These are phyloP conservation scores for Microascus cirrosus DNA, from an alignment of 2,329 filamentous ascomycete genomes.

Conservation along the genomic window DNA sequence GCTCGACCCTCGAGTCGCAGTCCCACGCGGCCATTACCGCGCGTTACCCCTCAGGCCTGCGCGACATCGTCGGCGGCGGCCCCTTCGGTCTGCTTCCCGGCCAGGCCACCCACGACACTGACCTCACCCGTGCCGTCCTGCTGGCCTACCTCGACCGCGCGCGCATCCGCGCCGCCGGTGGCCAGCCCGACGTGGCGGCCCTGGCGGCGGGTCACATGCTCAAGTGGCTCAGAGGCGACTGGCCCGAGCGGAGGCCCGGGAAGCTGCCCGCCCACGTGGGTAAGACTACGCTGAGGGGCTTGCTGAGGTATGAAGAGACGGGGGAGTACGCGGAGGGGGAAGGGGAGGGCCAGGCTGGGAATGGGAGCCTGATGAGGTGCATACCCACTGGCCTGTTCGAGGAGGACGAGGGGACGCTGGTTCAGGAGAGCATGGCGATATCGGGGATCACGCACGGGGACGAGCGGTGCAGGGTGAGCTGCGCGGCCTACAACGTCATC, in stretches of 20 bases:
- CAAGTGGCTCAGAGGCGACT: conserved; percentile 27
- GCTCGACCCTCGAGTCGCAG: conserved; percentile 31
- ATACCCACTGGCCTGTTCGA: conserved; percentile 31
- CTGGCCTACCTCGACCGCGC: conserved; percentile 24
- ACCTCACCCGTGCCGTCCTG: conserved; percentile 31
- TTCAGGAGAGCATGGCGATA: conserved; percentile 21
- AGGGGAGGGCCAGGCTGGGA: conserved; percentile 26
- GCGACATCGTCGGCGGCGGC: conserved; percentile 32
- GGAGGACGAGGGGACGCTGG: conserved; percentile 11
- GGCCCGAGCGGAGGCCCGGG: conserved; percentile 25
- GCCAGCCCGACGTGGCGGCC: conserved; percentile 16
- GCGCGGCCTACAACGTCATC: conserved; percentile 27
- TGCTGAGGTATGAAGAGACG: conserved; percentile 15
- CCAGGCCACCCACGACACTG: conserved; percentile 35
- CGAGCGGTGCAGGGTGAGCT: conserved; percentile 20
- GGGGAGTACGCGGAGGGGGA: conserved; percentile 16
- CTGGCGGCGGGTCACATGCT: conserved; percentile 26
- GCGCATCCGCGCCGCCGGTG: neutral
- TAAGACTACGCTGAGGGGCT: conserved; percentile 21
- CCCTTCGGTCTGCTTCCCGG: conserved; percentile 28
- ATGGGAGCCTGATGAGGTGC: conserved; percentile 36
- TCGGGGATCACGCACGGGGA: conserved; percentile 28
- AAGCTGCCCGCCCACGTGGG: conserved; percentile 26
- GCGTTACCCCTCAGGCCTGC: conserved; percentile 23
- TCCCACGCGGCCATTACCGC: conserved; percentile 19